Percentiles rank a stretch among this genome's conserved stretches.
phyloP scores from a whole-genome alignment of 176 grass and related monocot genomes.

The Secale cereale region DNA sequence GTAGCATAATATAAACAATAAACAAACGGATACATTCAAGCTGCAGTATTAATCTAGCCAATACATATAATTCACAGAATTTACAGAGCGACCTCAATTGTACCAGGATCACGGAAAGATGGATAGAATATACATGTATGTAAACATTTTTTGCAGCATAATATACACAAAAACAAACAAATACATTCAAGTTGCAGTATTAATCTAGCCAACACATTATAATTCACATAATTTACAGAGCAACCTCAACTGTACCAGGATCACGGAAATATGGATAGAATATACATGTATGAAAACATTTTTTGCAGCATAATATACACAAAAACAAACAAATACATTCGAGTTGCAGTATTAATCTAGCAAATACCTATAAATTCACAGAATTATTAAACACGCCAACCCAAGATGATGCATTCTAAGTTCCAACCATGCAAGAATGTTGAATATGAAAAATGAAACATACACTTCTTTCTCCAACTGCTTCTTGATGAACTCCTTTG shows the following conservation, averaged over 20 bases:
- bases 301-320: neutral
- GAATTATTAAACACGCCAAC: neutral
- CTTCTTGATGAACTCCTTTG: conserved; percentile 96
- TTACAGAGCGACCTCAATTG: too few relatives aligned
- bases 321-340: neutral
- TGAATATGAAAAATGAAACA: neutral
- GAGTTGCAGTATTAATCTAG: neutral
- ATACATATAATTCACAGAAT: too few relatives aligned
- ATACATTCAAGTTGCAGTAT: neutral
- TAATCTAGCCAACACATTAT: neutral
- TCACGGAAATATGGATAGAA: too few relatives aligned
- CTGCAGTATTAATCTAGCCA: too few relatives aligned
- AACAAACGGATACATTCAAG: too few relatives aligned
- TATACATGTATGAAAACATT: too few relatives aligned
- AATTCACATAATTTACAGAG: neutral
- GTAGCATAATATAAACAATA: neutral
- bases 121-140: too few relatives aligned
- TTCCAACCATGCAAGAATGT: neutral
- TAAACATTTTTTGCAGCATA: too few relatives aligned
- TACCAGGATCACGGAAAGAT: too few relatives aligned
- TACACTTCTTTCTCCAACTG: conserved; percentile 99
- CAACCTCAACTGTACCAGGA: too few relatives aligned
- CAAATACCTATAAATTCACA: neutral
- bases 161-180: neutral
- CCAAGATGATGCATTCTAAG: neutral